These are phyloP conservation scores for Ophiostoma triangulosporum DNA, from an alignment of 2,329 filamentous ascomycete species.

Conservation along the genomic window DNA sequence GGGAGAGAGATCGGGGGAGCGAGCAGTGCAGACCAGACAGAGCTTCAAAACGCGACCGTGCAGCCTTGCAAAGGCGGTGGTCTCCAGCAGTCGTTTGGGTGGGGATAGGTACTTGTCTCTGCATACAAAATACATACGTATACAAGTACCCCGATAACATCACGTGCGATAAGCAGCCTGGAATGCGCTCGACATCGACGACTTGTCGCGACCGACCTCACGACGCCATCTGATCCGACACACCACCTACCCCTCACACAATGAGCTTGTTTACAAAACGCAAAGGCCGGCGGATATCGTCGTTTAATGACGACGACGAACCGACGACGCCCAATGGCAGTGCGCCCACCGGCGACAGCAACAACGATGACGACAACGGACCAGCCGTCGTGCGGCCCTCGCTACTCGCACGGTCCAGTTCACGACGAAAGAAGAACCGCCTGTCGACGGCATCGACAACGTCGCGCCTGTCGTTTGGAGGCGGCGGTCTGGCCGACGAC, in stretches of 20 bases:
- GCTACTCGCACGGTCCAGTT: slow-evolving; percentile 29
- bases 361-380: slow-evolving; percentile 30
- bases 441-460: slow-evolving; percentile 22
- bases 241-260: slow-evolving; percentile 13
- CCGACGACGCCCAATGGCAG: slow-evolving; percentile 5
- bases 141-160: not conserved
- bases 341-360: slow-evolving; percentile 16
- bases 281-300: slow-evolving; percentile 66
- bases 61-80: slow-evolving; percentile 1
- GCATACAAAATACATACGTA: not conserved
- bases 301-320: slow-evolving; percentile 52
- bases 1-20: not conserved
- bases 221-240: not conserved
- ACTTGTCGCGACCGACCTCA: not conserved
- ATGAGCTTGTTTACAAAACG: slow-evolving; percentile 47
- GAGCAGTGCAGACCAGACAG: slow-evolving; percentile 9
- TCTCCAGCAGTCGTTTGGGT: slow-evolving; percentile 1
- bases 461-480: slow-evolving; percentile 63
- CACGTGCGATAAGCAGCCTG: slow-evolving; percentile 3
- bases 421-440: slow-evolving; percentile 54
- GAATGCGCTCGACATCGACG: not conserved
- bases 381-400: slow-evolving; percentile 37
- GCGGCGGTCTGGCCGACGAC: slow-evolving; percentile 25
- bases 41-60: not conserved
- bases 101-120: not conserved